A percentile compares a stretch with the other conserved stretches of the same genome.
phyloP scores from a whole-genome alignment of 805 yeast genomes.

The Yarrowia osloensis region DNA sequence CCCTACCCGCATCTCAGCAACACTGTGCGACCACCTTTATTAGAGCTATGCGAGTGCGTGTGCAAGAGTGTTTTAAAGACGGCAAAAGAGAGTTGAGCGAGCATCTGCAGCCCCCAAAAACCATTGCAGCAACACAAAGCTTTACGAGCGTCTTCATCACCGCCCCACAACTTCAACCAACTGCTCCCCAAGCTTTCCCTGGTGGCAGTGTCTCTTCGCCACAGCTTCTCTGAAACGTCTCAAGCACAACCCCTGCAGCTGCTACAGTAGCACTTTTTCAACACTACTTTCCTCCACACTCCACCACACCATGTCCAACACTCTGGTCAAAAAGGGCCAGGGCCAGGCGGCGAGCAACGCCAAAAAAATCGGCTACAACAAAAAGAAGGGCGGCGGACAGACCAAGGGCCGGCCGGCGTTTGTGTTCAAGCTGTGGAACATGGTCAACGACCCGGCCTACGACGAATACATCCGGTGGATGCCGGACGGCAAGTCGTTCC shows the following conservation, averaged over 20 bases:
- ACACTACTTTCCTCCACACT: background rate
- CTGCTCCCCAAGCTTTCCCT: background rate
- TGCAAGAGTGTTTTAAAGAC: background rate
- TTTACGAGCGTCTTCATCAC: background rate
- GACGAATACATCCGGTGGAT: constrained; percentile 77
- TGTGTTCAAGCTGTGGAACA: constrained; percentile 90
- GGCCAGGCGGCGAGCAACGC: constrained; percentile 23
- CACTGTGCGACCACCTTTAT: background rate
- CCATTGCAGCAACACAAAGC: constrained; percentile 20
- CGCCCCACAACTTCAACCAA: background rate
- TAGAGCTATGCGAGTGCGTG: background rate
- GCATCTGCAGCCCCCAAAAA: constrained; percentile 11
- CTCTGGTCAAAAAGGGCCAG: constrained; percentile 29
- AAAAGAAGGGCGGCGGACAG: constrained; percentile 35
- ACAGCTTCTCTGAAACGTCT: background rate
- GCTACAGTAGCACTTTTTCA: background rate
- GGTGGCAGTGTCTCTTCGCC: background rate
- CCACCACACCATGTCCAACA: constrained; percentile 9
- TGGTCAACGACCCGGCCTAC: constrained; percentile 84
- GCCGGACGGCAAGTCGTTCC: constrained; percentile 80
- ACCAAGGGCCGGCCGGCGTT: constrained; percentile 69
- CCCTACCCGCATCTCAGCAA: constrained; percentile 25
- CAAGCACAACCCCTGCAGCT: background rate
- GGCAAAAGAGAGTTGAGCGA: background rate
- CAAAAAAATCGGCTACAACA: constrained; percentile 22